phyloP scores from a whole-genome alignment of 2,329 filamentous ascomycete species.

The Aspergillus terreus region DNA sequence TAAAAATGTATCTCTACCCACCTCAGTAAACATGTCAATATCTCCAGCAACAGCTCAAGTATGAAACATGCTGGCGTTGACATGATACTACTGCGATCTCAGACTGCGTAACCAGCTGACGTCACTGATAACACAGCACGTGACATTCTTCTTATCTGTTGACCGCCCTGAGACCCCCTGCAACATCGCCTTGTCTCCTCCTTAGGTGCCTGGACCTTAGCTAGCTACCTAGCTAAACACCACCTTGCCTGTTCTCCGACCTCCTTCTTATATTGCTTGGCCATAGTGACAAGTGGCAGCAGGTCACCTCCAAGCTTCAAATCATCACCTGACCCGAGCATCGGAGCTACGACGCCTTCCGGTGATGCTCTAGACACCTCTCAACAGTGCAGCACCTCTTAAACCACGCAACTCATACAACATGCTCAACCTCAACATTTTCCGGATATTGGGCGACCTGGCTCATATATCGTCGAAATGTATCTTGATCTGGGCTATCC shows the following conservation, averaged over 20 bases:
- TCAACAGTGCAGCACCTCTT: not conserved
- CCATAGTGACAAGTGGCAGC: not conserved
- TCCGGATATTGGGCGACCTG: conserved; percentile 74
- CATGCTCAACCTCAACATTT: conserved; percentile 38
- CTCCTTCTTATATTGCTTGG: not conserved
- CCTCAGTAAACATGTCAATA: not conserved
- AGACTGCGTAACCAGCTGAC: not conserved
- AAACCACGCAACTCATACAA: not conserved
- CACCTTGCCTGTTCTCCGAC: too few relatives aligned
- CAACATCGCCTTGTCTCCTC: not conserved
- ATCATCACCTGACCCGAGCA: not conserved
- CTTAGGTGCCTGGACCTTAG: not conserved
- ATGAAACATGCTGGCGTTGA: too few relatives aligned
- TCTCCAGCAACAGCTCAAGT: too few relatives aligned
- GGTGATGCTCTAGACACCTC: not conserved
- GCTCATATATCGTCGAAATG: conserved; percentile 83
- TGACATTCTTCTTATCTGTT: not conserved
- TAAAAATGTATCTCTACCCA: not conserved
- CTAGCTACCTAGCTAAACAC: not conserved
- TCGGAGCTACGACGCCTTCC: not conserved
- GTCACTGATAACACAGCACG: not conserved
- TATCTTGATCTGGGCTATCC: conserved; percentile 87
- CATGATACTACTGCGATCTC: too few relatives aligned
- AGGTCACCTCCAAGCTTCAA: not conserved
- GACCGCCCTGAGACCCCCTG: not conserved